phyloP scores from a whole-genome alignment of 1,284 basidiomycete genomes.

The Schizophyllum amplum region DNA sequence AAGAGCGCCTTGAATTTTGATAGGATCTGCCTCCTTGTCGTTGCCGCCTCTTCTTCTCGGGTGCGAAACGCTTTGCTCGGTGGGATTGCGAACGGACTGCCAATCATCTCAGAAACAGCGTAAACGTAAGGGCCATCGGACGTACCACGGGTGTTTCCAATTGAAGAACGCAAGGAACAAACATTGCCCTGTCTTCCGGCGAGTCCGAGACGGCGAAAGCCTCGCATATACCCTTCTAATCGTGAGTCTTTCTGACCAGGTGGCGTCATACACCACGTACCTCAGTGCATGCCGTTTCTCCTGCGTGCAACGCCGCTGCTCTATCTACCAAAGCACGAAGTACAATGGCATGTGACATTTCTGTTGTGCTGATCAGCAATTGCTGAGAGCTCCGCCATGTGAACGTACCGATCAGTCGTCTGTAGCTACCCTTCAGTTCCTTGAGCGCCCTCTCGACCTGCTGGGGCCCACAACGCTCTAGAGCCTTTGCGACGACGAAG shows the following conservation, averaged over 20 bases:
- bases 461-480: conserved; percentile 48
- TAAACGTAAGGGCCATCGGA: conserved; percentile 1
- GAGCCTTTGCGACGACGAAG: conserved; percentile 78
- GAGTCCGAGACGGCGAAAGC: conserved; percentile 48
- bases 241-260: conserved; percentile 3
- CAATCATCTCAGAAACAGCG: not conserved
- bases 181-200: conserved; percentile 32
- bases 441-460: conserved; percentile 39
- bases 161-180: conserved; percentile 61
- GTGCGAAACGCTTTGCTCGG: not conserved
- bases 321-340: conserved; percentile 69
- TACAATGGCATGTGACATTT: conserved; percentile 37
- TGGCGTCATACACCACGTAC: conserved; percentile 26
- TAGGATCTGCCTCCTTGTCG: conserved; percentile 24
- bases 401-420: conserved; percentile 31
- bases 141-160: conserved; percentile 52
- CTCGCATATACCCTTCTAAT: conserved; percentile 44
- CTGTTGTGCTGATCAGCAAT: conserved; percentile 40
- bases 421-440: conserved; percentile 51
- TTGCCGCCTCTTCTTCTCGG: conserved; percentile 14
- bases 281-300: conserved; percentile 36
- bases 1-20: conserved; percentile 82
- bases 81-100: not conserved
- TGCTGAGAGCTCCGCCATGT: not conserved
- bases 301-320: conserved; percentile 36